phyloP scores from a whole-genome alignment of 805 yeast genomes.

The Ogataea allantospora region DNA sequence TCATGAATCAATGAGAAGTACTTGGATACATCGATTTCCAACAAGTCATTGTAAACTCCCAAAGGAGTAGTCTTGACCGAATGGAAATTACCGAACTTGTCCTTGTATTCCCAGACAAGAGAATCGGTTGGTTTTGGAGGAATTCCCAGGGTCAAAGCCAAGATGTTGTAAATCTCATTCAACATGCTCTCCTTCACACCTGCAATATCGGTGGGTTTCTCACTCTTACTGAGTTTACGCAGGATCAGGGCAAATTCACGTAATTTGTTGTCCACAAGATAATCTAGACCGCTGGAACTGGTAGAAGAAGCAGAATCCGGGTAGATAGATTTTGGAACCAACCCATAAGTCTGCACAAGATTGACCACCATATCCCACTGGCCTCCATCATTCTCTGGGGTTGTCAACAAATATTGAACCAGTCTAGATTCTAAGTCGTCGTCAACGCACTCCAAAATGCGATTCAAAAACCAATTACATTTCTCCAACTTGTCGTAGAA shows the following conservation, averaged over 20 bases:
- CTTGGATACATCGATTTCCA: constrained; percentile 49
- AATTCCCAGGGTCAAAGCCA: constrained; percentile 69
- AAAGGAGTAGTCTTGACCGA: constrained; percentile 58
- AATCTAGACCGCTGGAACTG: constrained; percentile 56
- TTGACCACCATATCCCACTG: constrained; percentile 87
- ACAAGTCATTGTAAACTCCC: constrained; percentile 57
- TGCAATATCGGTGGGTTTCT: constrained; percentile 33
- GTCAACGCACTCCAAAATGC: constrained; percentile 64
- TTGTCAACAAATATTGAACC: constrained; percentile 58
- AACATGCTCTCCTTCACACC: constrained; percentile 40
- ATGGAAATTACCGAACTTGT: constrained; percentile 63
- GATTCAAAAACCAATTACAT: constrained; percentile 76
- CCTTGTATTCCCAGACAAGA: constrained; percentile 73
- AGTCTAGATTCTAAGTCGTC: constrained; percentile 71
- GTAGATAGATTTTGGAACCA: constrained; percentile 70
- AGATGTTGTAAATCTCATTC: constrained; percentile 62
- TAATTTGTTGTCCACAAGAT: constrained; percentile 64
- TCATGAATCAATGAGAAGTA: constrained; percentile 75
- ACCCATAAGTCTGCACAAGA: constrained; percentile 72
- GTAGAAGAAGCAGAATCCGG: constrained; percentile 68
- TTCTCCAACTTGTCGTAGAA: constrained; percentile 88
- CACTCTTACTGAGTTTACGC: constrained; percentile 47
- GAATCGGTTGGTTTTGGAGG: constrained; percentile 72
- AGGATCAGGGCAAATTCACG: constrained; percentile 75
- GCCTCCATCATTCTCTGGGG: constrained; percentile 83